Conservation (phyloP, 2,329 filamentous ascomycete genomes). For the Arthrobotrys megalospora region DNA sequence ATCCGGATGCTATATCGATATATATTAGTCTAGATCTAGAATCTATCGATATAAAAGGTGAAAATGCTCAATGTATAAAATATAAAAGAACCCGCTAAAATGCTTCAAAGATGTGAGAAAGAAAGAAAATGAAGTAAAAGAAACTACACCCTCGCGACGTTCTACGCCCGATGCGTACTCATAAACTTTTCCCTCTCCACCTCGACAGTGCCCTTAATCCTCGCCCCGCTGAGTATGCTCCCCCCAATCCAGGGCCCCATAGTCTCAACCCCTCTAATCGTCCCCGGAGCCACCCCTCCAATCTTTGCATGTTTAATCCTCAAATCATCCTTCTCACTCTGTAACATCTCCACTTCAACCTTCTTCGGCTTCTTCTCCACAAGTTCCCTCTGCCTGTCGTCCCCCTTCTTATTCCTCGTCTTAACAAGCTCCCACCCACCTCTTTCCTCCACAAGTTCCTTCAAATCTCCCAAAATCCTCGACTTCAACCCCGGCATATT, state of each 20-base stretch:
- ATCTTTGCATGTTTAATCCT: conserved; percentile 50
- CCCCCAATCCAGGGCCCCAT: conserved; percentile 77
- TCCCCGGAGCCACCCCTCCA: conserved; percentile 59
- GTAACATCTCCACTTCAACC: conserved; percentile 45
- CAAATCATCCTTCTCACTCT: conserved; percentile 56
- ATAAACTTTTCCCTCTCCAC: conserved; percentile 77
- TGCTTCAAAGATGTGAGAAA: conserved; percentile 11
- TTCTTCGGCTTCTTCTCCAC: conserved; percentile 47
- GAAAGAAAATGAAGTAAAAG: conserved; percentile 4
- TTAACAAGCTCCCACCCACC: conserved; percentile 75
- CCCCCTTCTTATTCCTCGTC: conserved; percentile 36
- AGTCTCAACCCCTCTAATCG: conserved; percentile 72
- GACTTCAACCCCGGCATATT: conserved; percentile 83
- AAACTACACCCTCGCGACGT: conserved; percentile 15
- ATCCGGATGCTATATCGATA: neutral
- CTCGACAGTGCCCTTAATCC: conserved; percentile 75
- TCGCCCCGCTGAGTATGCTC: conserved; percentile 74
- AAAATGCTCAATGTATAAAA: neutral
- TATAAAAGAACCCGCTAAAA: conserved; percentile 35
- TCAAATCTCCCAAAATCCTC: conserved; percentile 82
- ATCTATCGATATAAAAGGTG: neutral
- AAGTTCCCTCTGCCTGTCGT: conserved; percentile 32
- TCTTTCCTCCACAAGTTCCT: conserved; percentile 75
- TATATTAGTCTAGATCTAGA: neutral
- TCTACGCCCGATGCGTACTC: conserved; percentile 53